Evolutionary conservation across 768 basidiomycete species (phyloP).

Genomic region (Astraeus odoratus): DNA sequence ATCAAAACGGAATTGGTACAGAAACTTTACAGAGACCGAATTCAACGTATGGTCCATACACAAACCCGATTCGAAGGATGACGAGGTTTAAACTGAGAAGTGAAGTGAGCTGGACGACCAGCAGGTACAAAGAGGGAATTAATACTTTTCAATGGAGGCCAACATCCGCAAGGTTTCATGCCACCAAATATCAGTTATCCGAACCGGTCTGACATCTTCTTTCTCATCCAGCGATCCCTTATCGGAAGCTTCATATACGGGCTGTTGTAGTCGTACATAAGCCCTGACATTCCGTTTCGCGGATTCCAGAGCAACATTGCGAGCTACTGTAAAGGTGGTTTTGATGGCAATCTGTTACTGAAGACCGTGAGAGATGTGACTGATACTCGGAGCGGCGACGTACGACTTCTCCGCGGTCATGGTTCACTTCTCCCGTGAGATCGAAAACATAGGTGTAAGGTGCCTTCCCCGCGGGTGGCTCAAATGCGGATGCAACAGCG

Average conservation of each 20-base stretch:
- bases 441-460: slow-evolving; percentile 81
- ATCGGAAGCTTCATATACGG: slow-evolving; percentile 69
- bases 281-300: slow-evolving; percentile 73
- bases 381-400: slow-evolving; percentile 14
- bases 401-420: slow-evolving; percentile 72
- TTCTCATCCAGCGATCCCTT: slow-evolving; percentile 65
- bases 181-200: slow-evolving; percentile 78
- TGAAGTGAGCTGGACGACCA: slow-evolving; percentile 9
- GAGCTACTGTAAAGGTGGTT: slow-evolving; percentile 63
- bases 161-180: slow-evolving; percentile 75
- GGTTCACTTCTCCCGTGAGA: slow-evolving; percentile 72
- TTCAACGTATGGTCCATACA: slow-evolving; percentile 77
- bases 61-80: slow-evolving; percentile 65
- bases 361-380: slow-evolving; percentile 4
- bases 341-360: slow-evolving; percentile 66
- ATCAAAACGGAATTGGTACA: slow-evolving; percentile 5
- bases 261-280: slow-evolving; percentile 70
- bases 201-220: slow-evolving; percentile 65
- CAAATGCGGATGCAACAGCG: slow-evolving; percentile 60
- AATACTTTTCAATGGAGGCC: slow-evolving; percentile 65
- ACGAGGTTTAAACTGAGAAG: slow-evolving; percentile 66
- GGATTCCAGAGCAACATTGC: slow-evolving; percentile 67
- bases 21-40: slow-evolving; percentile 54
- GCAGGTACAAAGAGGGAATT: neutral
- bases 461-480: slow-evolving; percentile 61